Conservation (phyloP, 352 stramenopile genomes). For the Globisporangium paddicum region DNA sequence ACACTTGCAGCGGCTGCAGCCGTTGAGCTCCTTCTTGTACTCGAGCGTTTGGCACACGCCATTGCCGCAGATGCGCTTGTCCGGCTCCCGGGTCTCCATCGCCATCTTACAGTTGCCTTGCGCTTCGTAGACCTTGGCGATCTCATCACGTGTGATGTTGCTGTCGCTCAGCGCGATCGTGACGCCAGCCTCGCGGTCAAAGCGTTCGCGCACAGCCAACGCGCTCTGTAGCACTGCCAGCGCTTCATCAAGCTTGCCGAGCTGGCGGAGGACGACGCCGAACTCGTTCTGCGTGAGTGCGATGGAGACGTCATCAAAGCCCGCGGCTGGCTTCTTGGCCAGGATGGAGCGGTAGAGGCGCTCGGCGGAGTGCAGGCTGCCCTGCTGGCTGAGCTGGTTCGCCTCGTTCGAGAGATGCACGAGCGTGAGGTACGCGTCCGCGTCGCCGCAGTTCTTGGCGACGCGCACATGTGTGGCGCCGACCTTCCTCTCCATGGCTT, state of each 20-base stretch:
- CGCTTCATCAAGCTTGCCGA: constrained; percentile 43
- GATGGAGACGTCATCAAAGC: constrained; percentile 57
- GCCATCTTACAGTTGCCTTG: constrained; percentile 45
- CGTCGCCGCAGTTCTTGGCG: constrained; percentile 22
- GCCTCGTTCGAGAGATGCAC: constrained; percentile 46
- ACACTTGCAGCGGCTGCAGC: constrained; percentile 57
- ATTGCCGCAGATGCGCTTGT: constrained; percentile 51
- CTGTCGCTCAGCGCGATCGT: constrained; percentile 44
- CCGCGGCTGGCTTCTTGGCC: constrained; percentile 31
- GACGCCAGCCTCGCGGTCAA: constrained; percentile 27
- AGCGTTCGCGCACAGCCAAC: constrained; percentile 36
- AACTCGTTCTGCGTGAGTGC: constrained; percentile 55
- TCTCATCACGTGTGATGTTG: constrained; percentile 64
- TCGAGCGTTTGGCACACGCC: constrained; percentile 43
- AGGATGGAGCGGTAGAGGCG: constrained; percentile 41
- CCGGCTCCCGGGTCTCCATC: constrained; percentile 29
- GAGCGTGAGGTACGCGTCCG: constrained; percentile 43
- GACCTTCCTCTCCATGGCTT: neutral
- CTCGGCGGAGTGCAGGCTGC: constrained; percentile 38
- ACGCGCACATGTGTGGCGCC: constrained; percentile 20
- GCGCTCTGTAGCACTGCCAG: constrained; percentile 38
- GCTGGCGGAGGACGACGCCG: constrained; percentile 41
- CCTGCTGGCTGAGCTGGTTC: constrained; percentile 28
- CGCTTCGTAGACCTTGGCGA: constrained; percentile 66
- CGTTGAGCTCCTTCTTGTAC: constrained; percentile 40